Evolutionary conservation across 2,329 filamentous ascomycete species (phyloP), one percentile per base, ranked within the genome.

Genomic region (Lasiodiplodia sp.): DNA sequence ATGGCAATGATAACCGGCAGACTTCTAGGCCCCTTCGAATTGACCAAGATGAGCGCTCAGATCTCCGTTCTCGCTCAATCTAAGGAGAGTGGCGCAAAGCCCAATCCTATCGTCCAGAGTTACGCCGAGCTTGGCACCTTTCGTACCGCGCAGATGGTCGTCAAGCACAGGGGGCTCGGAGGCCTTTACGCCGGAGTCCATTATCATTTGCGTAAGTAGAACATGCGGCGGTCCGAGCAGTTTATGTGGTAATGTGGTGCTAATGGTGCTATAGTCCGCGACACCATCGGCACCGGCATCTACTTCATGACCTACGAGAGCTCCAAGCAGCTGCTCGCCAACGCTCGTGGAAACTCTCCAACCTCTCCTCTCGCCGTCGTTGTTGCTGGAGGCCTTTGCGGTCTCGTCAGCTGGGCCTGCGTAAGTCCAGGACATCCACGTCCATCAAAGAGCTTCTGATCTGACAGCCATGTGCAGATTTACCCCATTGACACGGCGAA

Each of bases 231-330:
- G 12, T 4, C 21, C 5, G n/a, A 47, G 25, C 14, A 8, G 14
- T 14, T 3, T 18, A 14, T 18, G 12, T 14, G n/a, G 49, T 66
- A 34, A 21, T 34, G n/a, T 21, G 12, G n/a, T 53, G 62, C 69
- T 70, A 25, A 70, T 23, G 25, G 8, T 18, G 37, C 28, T 71
- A n/a, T 25, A 92, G 92, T 94, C 74, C 88, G 93, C 70, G 93
- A 96, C 79, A 94, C 92, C 0, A 84, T 96, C 70, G 93, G 93
- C 66, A 96, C 93, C 1, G 88, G 89, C 37, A 92, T 95, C 69
- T 96, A 96, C 79, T 96, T 96, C 76, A 92, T 92, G 82, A 94
- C 93, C 37, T 96, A 96, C 78, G 93, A 96, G 80, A 94, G 91
- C 77, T 88, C 89, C 73, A 96, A 96, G 77, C 92, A 96, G 78